Evolutionary conservation across 129 eudicot genomes (phyloP).

Genomic region (sunflower (Helianthus annuus)): DNA sequence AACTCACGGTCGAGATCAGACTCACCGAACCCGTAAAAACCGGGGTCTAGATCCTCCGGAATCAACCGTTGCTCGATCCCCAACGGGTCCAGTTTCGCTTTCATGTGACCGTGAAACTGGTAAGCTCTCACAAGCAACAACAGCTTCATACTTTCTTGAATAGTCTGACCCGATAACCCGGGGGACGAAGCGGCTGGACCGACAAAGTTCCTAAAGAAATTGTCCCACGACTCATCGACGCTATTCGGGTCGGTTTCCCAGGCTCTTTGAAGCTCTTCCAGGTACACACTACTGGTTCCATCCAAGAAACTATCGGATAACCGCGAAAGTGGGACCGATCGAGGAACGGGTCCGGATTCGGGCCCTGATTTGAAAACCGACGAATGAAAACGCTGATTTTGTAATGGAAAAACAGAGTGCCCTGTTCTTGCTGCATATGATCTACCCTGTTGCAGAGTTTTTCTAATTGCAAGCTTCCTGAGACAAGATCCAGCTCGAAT

Average conservation of each 20-base stretch:
- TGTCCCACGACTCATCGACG: slow-evolving; percentile 97
- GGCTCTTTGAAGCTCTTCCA: slow-evolving; percentile 93
- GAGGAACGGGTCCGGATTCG: slow-evolving; percentile 80
- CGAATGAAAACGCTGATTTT: slow-evolving; percentile 54
- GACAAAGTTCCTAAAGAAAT: slow-evolving; percentile 82
- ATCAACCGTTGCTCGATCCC: slow-evolving; percentile 63
- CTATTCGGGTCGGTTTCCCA: slow-evolving; percentile 95
- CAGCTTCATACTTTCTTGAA: slow-evolving; percentile 91
- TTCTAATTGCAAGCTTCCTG: slow-evolving; percentile 69
- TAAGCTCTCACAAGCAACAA: slow-evolving; percentile 88
- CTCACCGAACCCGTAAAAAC: slow-evolving; percentile 69
- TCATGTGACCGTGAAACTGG: slow-evolving; percentile 94
- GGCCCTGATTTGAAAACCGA: slow-evolving; percentile 56
- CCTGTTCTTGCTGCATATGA: slow-evolving; percentile 52
- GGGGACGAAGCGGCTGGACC: slow-evolving; percentile 80
- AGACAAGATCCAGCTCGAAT: slow-evolving; percentile 75
- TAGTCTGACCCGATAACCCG: slow-evolving; percentile 88
- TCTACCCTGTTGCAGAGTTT: slow-evolving; percentile 48
- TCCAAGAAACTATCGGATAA: slow-evolving; percentile 85
- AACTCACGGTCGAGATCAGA: slow-evolving; percentile 95
- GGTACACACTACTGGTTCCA: slow-evolving; percentile 94
- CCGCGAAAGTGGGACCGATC: slow-evolving; percentile 84
- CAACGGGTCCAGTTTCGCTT: slow-evolving; percentile 85
- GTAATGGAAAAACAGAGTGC: slow-evolving; percentile 20
- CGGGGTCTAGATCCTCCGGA: slow-evolving; percentile 76